Evolutionary conservation across 192 early-diverging fungal species (phyloP).

Genomic region (Dimargaris xerosporica): DNA sequence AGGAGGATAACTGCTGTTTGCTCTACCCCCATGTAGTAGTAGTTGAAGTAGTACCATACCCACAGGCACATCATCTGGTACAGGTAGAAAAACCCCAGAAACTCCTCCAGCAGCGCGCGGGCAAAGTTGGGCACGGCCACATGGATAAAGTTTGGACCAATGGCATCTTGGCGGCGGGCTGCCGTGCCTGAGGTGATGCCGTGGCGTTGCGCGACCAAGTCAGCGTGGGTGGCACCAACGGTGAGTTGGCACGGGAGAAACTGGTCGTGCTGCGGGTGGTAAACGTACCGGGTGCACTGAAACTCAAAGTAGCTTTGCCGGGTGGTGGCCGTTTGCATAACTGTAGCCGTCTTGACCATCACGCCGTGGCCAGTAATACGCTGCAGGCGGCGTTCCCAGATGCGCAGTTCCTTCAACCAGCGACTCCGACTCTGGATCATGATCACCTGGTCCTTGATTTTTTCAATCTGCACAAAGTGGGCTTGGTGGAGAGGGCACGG

Average conservation of each 20-base stretch:
- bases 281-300: conserved; percentile 65
- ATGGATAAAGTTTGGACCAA: conserved; percentile 50
- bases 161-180: conserved; percentile 26
- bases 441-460: conserved; percentile 29
- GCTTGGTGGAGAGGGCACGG: conserved; percentile 31
- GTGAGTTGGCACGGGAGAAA: conserved; percentile 42
- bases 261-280: conserved; percentile 21
- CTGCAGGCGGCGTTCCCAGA: conserved; percentile 17
- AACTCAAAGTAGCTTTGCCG: conserved; percentile 54
- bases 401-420: conserved; percentile 24
- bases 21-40: conserved; percentile 30
- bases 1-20: conserved; percentile 28
- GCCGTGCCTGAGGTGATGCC: conserved; percentile 42
- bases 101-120: conserved; percentile 34
- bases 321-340: conserved; percentile 24
- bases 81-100: conserved; percentile 30
- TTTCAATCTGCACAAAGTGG: conserved; percentile 36
- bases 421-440: conserved; percentile 31
- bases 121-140: conserved; percentile 34
- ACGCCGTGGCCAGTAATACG: conserved; percentile 25
- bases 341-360: conserved; percentile 22
- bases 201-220: conserved; percentile 23
- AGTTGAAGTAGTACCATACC: conserved; percentile 31
- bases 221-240: conserved; percentile 40
- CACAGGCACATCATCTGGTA: conserved; percentile 32